These are phyloP conservation scores for Aspergillus quadricinctus DNA, from an alignment of 2,329 filamentous ascomycete species.

Conservation along the genomic window DNA sequence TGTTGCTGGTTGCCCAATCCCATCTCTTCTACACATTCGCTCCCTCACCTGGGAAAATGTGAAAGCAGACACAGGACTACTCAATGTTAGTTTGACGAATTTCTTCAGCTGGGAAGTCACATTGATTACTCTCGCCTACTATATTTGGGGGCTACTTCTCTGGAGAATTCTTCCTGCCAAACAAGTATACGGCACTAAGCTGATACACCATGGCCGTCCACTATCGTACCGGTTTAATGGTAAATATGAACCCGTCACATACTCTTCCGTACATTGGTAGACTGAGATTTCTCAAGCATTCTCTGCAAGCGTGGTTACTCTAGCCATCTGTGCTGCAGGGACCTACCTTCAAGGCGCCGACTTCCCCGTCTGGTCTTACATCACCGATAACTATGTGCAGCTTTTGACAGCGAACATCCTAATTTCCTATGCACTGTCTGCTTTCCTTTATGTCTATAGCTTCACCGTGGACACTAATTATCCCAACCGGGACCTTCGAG, in stretches of 20 bases:
- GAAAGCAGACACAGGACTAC: constrained; percentile 54
- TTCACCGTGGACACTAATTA: constrained; percentile 60
- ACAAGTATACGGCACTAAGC: constrained; percentile 62
- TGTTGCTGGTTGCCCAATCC: constrained; percentile 78
- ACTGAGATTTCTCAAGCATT: constrained; percentile 52
- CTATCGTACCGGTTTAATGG: constrained; percentile 76
- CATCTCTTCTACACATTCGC: constrained; percentile 61
- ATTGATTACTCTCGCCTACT: constrained; percentile 67
- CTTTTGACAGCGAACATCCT: constrained; percentile 75
- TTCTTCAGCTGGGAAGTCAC: constrained; percentile 49
- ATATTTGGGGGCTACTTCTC: constrained; percentile 66
- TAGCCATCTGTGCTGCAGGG: constrained; percentile 64
- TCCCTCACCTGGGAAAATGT: constrained; percentile 64
- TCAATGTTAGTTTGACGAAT: constrained; percentile 64
- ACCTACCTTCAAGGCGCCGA: constrained; percentile 70
- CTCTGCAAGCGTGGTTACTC: constrained; percentile 63
- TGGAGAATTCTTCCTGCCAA: constrained; percentile 70
- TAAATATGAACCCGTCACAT: constrained; percentile 29
- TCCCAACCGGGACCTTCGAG: constrained; percentile 64
- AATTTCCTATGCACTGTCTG: constrained; percentile 66
- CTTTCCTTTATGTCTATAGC: constrained; percentile 72
- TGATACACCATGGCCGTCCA: constrained; percentile 60
- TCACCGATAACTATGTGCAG: constrained; percentile 81
- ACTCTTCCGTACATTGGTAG: neutral
- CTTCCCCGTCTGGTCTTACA: constrained; percentile 82